Evolutionary conservation across 306 rosid species (phyloP), one percentile per base, ranked within the genome.

Genomic region (Trifolium dubium): DNA sequence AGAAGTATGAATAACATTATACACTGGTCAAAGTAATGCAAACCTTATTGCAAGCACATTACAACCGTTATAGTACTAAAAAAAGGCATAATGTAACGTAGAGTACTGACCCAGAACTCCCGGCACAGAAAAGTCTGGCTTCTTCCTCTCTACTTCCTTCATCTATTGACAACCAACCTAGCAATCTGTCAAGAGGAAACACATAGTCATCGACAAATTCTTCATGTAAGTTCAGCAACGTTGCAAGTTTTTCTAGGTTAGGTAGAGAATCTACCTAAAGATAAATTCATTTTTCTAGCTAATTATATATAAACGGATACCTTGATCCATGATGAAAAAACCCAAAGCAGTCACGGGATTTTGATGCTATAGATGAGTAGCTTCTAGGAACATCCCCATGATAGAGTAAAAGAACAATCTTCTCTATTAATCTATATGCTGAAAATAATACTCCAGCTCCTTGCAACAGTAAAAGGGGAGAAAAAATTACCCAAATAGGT

Each of bases 161-260:
- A 31, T 92, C 98, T 44, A 90, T 92, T 11, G 92, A 92, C 98
- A 96, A 92, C 98, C 98, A 92, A 82, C 98, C 98, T 7, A 92
- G 84, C 69, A 92, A 83, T 84, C 98, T 90, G 81, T 51, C 49
- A 76, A 44, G 55, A 72, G 74, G 31, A 72, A 71, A 76, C 77
- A 71, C 51, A 10, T 46, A 72, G 54, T 32, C 65, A 67, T 43
- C 66, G 59, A 77, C 67, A 72, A 75, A 15, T 55, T 50, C 31
- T 60, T 43, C 67, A 55, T 19, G 59, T 73, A 10, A 76, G 68
- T 35, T 70, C 58, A 37, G 55, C 47, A 54, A 61, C 60, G 1
- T 62, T 35, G 31, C 10, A 51, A 78, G 64, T 59, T 60, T 39
- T 37, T 75, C 19, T 43, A 59, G 39, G 63, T 46, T 61, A 23